A percentile compares a stretch with the other conserved stretches of the same genome.
These are phyloP conservation scores for Zymoseptoria tritici DNA, from an alignment of 2,329 filamentous ascomycete genomes.

Conservation along the genomic window DNA sequence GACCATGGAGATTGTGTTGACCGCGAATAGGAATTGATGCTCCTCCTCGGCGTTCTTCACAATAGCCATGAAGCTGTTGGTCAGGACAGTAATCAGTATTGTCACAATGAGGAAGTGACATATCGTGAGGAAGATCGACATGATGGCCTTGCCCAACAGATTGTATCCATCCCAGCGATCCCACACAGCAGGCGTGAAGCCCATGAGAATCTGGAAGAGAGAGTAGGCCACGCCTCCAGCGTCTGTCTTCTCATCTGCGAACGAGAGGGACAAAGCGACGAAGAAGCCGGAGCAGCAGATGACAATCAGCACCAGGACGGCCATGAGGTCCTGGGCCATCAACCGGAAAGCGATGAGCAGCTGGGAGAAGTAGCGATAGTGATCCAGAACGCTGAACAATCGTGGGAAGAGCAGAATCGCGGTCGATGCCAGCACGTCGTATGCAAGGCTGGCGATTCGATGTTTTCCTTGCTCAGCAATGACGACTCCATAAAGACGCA, in stretches of 20 bases:
- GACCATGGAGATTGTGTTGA: slow-evolving; percentile 96
- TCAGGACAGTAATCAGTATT: slow-evolving; percentile 89
- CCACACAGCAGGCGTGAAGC: slow-evolving; percentile 92
- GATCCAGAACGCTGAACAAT: slow-evolving; percentile 86
- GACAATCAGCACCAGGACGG: slow-evolving; percentile 74
- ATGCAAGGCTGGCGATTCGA: slow-evolving; percentile 73
- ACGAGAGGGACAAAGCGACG: slow-evolving; percentile 83
- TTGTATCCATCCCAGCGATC: slow-evolving; percentile 79
- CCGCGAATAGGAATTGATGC: slow-evolving; percentile 85
- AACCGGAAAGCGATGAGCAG: slow-evolving; percentile 87
- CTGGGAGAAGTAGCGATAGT: slow-evolving; percentile 94
- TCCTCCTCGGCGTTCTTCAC: slow-evolving; percentile 90
- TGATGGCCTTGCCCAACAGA: slow-evolving; percentile 63
- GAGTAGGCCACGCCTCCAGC: slow-evolving; percentile 74
- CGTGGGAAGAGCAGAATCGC: slow-evolving; percentile 84
- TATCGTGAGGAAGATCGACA: slow-evolving; percentile 82
- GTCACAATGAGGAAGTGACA: slow-evolving; percentile 93
- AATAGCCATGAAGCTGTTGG: slow-evolving; percentile 93
- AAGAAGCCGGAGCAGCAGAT: slow-evolving; percentile 93
- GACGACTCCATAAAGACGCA: slow-evolving; percentile 81
- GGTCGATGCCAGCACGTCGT: slow-evolving; percentile 87
- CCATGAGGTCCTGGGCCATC: slow-evolving; percentile 84
- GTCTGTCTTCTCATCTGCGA: slow-evolving; percentile 60
- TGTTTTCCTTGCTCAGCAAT: slow-evolving; percentile 63
- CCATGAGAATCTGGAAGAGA: slow-evolving; percentile 91